Evolutionary conservation across 2,329 filamentous ascomycete species (phyloP).

Genomic region (Dryadomyces quercivorus): DNA sequence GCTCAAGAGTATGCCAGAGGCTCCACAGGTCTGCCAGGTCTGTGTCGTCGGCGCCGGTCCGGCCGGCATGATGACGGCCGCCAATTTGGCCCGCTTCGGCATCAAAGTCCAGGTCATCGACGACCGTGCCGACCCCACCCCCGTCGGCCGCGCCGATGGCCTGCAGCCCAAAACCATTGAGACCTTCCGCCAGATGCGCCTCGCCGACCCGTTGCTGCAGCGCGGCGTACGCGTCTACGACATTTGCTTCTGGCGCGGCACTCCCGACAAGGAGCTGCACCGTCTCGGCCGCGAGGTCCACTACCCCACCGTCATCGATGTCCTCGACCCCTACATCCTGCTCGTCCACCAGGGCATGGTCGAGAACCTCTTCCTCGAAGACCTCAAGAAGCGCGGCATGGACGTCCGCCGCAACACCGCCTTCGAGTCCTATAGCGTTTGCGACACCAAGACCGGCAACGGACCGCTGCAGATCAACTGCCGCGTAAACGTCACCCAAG

Average conservation of each 20-base stretch:
- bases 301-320: conserved; percentile 45
- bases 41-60: conserved; percentile 43
- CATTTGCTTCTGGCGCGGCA: conserved; percentile 59
- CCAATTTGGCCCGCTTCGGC: conserved; percentile 41
- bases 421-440: conserved; percentile 45
- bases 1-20: conserved; percentile 25
- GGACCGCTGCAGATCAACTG: conserved; percentile 38
- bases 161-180: conserved; percentile 70
- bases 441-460: conserved; percentile 28
- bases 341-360: conserved; percentile 64
- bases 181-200: conserved; percentile 59
- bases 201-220: conserved; percentile 56
- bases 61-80: conserved; percentile 36
- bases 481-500: conserved; percentile 37
- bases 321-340: conserved; percentile 41
- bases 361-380: conserved; percentile 57
- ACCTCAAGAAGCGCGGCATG: conserved; percentile 51
- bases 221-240: conserved; percentile 61
- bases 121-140: conserved; percentile 42
- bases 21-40: conserved; percentile 17
- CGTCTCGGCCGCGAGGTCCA: conserved; percentile 38
- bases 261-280: conserved; percentile 38
- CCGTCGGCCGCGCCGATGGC: conserved; percentile 48
- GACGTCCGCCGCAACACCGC: conserved; percentile 51
- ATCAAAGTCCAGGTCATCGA: conserved; percentile 45